These are phyloP conservation scores for Starmerella sirachaensis DNA, from an alignment of 805 yeast genomes.

Conservation along the genomic window DNA sequence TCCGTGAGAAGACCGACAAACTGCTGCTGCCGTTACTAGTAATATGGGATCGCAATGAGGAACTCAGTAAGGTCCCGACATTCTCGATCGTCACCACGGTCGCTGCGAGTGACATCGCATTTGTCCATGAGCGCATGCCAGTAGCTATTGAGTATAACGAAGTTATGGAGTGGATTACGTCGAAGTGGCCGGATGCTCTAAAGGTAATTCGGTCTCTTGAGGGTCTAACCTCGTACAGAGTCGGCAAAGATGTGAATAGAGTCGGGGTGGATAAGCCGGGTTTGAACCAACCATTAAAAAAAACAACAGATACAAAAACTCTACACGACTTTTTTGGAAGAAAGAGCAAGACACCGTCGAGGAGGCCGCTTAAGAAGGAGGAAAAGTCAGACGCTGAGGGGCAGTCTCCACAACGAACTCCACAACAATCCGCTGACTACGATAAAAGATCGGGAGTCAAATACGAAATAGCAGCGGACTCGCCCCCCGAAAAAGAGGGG, in stretches of 20 bases:
- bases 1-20: constrained; percentile 41
- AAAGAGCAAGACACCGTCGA: neutral
- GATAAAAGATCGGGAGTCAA: too few species aligned
- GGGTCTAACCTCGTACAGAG: constrained; percentile 43
- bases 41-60: constrained; percentile 27
- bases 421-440: too few species aligned
- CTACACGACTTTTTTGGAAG: too few species aligned
- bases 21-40: constrained; percentile 59
- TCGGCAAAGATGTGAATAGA: constrained; percentile 54
- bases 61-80: constrained; percentile 25
- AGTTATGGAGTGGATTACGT: constrained; percentile 42
- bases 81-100: constrained; percentile 66
- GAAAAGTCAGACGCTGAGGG: too few species aligned
- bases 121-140: constrained; percentile 77
- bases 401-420: too few species aligned
- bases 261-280: constrained; percentile 37
- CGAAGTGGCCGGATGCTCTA: constrained; percentile 46
- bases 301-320: neutral
- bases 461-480: too few species aligned
- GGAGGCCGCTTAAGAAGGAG: too few species aligned
- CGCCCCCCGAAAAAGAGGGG: too few species aligned
- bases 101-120: constrained; percentile 47
- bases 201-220: constrained; percentile 33
- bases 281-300: constrained; percentile 28
- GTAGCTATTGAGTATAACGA: constrained; percentile 39